Conservation (phyloP, 2,329 filamentous ascomycete species). For the Pseudogymnoascus sp. region DNA sequence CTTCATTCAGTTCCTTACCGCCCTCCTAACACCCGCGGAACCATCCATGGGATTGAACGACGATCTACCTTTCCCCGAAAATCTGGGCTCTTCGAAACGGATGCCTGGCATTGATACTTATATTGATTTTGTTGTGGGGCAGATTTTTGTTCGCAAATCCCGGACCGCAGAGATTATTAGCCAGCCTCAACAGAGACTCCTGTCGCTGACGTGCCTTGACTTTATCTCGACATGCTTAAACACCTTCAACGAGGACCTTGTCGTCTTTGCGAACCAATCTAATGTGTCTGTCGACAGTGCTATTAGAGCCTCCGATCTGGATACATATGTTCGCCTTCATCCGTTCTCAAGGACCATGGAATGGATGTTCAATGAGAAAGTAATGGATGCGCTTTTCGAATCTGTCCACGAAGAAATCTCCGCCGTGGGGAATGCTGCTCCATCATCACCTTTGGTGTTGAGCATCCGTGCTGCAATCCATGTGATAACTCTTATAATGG, state of each 20-base stretch:
- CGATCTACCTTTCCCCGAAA: constrained; percentile 76
- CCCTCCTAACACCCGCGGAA: constrained; percentile 59
- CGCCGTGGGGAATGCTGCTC: constrained; percentile 62
- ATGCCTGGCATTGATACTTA: constrained; percentile 86
- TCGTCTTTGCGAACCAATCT: constrained; percentile 69
- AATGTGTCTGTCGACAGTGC: constrained; percentile 66
- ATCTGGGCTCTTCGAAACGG: constrained; percentile 67
- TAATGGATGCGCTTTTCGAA: constrained; percentile 70
- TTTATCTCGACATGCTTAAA: constrained; percentile 73
- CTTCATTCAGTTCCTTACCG: constrained; percentile 69
- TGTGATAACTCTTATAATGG: constrained; percentile 73
- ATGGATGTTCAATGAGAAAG: constrained; percentile 92
- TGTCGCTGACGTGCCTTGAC: constrained; percentile 73
- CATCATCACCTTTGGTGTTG: constrained; percentile 73
- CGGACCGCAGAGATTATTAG: constrained; percentile 51
- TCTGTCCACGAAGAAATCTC: constrained; percentile 68
- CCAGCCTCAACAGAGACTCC: constrained; percentile 58
- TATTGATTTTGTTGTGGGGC: constrained; percentile 80
- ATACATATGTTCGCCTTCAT: constrained; percentile 76
- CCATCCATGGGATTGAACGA: constrained; percentile 60
- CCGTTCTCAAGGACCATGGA: constrained; percentile 95
- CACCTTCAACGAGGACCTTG: constrained; percentile 90
- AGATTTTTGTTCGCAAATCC: constrained; percentile 62
- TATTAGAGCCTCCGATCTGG: constrained; percentile 66
- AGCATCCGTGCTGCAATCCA: constrained; percentile 74